phyloP scores from a whole-genome alignment of 2,329 filamentous ascomycete species.

The Cladophialophora psammophila region DNA sequence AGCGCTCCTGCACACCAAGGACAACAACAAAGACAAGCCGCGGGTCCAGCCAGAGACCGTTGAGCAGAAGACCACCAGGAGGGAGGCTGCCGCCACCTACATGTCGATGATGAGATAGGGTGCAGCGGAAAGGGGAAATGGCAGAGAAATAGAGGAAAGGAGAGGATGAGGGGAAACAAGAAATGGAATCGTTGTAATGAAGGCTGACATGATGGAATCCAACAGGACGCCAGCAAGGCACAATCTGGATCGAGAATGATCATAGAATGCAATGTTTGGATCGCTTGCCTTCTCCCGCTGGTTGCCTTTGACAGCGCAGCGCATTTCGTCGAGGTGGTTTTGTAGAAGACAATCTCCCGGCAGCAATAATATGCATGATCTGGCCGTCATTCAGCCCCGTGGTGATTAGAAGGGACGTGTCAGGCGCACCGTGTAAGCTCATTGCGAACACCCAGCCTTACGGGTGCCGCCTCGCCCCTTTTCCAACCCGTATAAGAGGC shows the following conservation, averaged over 20 bases:
- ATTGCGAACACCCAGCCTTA: not conserved
- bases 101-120: slow-evolving; percentile 29
- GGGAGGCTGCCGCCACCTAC: slow-evolving; percentile 32
- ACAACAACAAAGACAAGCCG: slow-evolving; percentile 26
- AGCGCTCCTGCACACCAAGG: slow-evolving; percentile 30
- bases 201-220: not conserved
- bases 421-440: not conserved
- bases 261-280: not conserved
- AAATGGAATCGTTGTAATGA: too few species aligned
- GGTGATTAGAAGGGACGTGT: not conserved
- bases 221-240: not conserved
- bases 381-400: not conserved
- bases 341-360: not conserved
- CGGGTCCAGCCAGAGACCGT: slow-evolving; percentile 18
- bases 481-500: not conserved
- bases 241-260: not conserved
- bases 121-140: not conserved
- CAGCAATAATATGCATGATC: not conserved
- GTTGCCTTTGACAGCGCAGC: too few species aligned
- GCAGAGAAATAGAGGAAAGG: not conserved
- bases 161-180: not conserved
- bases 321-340: not conserved
- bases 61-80: slow-evolving; percentile 29
- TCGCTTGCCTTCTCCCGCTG: not conserved
- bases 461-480: not conserved